Evolutionary conservation across 495 filamentous ascomycete genomes (phyloP).

Genomic region (Neurospora sp.): DNA sequence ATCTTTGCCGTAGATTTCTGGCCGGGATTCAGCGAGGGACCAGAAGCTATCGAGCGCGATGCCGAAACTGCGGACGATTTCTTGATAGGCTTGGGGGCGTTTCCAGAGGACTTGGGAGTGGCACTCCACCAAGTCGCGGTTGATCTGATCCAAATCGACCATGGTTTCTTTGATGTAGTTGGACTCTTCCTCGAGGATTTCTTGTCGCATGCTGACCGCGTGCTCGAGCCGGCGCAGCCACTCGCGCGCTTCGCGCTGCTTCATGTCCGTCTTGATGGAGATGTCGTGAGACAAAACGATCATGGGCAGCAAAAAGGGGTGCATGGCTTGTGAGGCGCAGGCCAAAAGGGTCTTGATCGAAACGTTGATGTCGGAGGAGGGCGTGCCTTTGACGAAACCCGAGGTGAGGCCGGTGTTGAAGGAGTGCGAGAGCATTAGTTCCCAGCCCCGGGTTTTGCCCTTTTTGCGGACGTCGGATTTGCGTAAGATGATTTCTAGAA

Average conservation of each 20-base stretch:
- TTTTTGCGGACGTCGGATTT: constrained; percentile 50
- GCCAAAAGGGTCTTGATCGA: constrained; percentile 35
- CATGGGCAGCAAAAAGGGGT: constrained; percentile 44
- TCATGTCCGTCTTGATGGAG: constrained; percentile 36
- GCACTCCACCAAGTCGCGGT: constrained; percentile 47
- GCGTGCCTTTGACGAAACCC: constrained; percentile 45
- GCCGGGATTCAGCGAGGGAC: constrained; percentile 6
- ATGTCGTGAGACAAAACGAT: constrained; percentile 45
- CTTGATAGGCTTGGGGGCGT: constrained; percentile 45
- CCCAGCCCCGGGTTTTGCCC: constrained; percentile 47
- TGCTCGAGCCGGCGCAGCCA: constrained; percentile 47
- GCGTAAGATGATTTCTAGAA: constrained; percentile 41
- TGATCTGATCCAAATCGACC: constrained; percentile 45
- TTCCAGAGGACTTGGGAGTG: constrained; percentile 49
- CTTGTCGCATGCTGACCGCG: constrained; percentile 46
- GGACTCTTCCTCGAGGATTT: constrained; percentile 38
- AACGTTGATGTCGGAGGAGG: constrained; percentile 36
- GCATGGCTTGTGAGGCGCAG: constrained; percentile 35
- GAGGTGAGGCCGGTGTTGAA: constrained; percentile 40
- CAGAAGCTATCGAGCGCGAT: constrained; percentile 34
- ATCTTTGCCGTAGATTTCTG: constrained; percentile 7
- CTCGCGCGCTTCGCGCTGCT: constrained; percentile 45
- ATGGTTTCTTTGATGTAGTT: constrained; percentile 35
- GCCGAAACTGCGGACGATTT: constrained; percentile 37
- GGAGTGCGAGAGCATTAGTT: constrained; percentile 47